phyloP scores from a whole-genome alignment of 139 green algal genomes.

The Gonium pectorale region DNA sequence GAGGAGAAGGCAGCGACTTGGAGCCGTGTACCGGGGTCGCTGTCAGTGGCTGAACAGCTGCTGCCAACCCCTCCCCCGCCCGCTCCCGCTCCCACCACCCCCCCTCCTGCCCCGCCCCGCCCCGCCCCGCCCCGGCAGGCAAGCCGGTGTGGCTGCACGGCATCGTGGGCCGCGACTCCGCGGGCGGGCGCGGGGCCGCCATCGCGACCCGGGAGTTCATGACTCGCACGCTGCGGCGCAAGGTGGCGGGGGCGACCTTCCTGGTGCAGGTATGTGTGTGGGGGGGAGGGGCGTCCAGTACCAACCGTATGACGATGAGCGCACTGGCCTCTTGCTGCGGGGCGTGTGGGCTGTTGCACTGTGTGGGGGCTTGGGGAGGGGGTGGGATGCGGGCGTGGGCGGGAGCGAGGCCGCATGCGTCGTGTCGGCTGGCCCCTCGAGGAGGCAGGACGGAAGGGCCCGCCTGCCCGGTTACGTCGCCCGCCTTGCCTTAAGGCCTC shows the following conservation, averaged over 20 bases:
- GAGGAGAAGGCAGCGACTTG: too few relatives aligned
- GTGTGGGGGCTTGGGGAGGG: background rate
- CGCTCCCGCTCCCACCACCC: background rate
- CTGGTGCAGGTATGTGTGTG: conserved; percentile 72
- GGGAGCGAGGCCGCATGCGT: background rate
- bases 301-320: too few relatives aligned
- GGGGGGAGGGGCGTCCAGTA: background rate
- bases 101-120: background rate
- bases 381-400: background rate
- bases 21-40: too few relatives aligned
- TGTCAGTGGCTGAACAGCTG: too few relatives aligned
- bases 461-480: too few relatives aligned
- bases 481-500: too few relatives aligned
- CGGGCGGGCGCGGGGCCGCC: conserved; percentile 78
- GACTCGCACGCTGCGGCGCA: conserved; percentile 58
- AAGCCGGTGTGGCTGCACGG: conserved; percentile 84
- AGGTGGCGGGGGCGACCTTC: conserved; percentile 73
- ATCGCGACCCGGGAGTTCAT: conserved; percentile 57
- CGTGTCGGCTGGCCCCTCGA: background rate
- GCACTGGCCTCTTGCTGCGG: too few relatives aligned
- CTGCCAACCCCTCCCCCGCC: background rate
- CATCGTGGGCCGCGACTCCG: conserved; percentile 78
- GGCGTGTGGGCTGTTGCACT: too few relatives aligned
- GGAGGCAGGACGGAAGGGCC: too few relatives aligned
- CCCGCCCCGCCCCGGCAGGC: background rate